Evolutionary conservation across 306 rosid species (phyloP).

Genomic region (Herpetospermum pedunculosum): DNA sequence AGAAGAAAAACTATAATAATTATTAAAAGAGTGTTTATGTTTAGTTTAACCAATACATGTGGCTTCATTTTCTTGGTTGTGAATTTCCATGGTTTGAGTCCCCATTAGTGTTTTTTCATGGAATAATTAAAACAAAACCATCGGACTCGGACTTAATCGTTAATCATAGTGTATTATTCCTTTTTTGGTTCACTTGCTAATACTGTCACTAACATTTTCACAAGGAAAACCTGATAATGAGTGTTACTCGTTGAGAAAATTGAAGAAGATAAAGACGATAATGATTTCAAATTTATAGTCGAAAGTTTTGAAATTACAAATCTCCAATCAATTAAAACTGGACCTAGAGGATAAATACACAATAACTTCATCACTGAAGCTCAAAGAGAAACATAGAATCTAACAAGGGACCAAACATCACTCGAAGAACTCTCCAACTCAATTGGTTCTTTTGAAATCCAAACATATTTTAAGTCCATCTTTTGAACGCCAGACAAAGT

Average conservation of each 20-base stretch:
- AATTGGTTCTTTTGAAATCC: too few species aligned
- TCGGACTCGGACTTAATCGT: background rate
- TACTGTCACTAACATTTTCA: background rate
- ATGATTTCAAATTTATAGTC: background rate
- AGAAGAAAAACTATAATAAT: too few species aligned
- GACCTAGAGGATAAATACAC: too few species aligned
- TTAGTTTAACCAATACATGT: too few species aligned
- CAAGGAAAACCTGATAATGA: background rate
- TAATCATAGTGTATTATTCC: background rate
- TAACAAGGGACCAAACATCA: too few species aligned
- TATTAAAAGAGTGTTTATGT: too few species aligned
- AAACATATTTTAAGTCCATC: too few species aligned
- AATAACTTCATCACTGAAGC: too few species aligned
- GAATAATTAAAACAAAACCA: background rate
- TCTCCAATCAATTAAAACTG: too few species aligned
- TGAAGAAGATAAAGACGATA: background rate
- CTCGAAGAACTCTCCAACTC: too few species aligned
- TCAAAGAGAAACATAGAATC: too few species aligned
- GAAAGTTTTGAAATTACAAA: background rate
- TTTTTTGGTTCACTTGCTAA: background rate
- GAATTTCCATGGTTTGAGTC: background rate
- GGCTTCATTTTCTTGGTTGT: constrained; percentile 5
- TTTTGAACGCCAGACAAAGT: too few species aligned
- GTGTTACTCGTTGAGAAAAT: background rate
- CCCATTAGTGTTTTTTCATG: background rate